A percentile compares a stretch with the other conserved stretches of the same genome.
Conservation (phyloP, 306 rosid genomes). For the Prunus salicina region DNA sequence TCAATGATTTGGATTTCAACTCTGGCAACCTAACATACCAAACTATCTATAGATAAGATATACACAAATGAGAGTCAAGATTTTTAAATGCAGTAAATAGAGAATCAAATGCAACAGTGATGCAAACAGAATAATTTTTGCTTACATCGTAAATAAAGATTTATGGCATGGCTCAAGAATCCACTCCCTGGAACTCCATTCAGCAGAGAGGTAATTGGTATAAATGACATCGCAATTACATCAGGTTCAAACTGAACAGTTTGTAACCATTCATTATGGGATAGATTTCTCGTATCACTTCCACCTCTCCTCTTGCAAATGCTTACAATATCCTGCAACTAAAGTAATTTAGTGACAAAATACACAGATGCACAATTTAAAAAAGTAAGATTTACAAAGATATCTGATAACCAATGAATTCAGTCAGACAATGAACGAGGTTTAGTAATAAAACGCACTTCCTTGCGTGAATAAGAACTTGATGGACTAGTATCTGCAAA, state of each 20-base stretch:
- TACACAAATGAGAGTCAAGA: neutral
- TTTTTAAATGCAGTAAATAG: conserved; percentile 11
- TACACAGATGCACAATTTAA: neutral
- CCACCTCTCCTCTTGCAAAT: conserved; percentile 93
- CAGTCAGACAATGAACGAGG: conserved; percentile 12
- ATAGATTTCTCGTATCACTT: conserved; percentile 42
- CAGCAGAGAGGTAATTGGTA: conserved; percentile 87
- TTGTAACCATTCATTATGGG: conserved; percentile 86
- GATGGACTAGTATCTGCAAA: conserved; percentile 75
- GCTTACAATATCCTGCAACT: conserved; percentile 66
- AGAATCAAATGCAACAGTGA: neutral
- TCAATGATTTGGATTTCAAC: neutral
- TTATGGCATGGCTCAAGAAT: conserved; percentile 96
- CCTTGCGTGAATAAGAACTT: conserved; percentile 84
- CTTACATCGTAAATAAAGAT: conserved; percentile 96
- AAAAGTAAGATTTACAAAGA: neutral
- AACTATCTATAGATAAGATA: neutral
- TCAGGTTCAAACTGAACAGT: conserved; percentile 87
- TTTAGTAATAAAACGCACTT: conserved; percentile 44
- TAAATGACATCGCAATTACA: conserved; percentile 91
- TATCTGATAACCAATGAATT: conserved; percentile 2
- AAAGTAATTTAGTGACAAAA: conserved; percentile 5
- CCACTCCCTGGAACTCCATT: conserved; percentile 98
- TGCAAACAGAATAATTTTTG: conserved; percentile 21
- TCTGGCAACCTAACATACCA: neutral